A percentile compares a stretch with the other conserved stretches of the same genome.
Evolutionary conservation across 768 basidiomycete genomes (phyloP).

Genomic region (Pisolithus marmoratus): DNA sequence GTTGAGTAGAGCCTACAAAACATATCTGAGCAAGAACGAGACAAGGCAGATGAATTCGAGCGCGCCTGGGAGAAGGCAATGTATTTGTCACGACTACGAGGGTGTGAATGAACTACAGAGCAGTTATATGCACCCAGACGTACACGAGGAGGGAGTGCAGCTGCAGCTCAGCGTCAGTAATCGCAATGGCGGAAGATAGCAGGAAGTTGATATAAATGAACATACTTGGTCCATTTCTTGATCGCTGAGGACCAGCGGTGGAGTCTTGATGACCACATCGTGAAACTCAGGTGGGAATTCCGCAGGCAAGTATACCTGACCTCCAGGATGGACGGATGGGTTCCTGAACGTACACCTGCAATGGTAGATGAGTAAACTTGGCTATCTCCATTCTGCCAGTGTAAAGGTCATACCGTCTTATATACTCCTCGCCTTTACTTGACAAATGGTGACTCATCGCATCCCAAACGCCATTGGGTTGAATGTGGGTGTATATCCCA

Average conservation of each 20-base stretch:
- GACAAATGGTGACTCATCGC: conserved; percentile 36
- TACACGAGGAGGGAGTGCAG: conserved; percentile 58
- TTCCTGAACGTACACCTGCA: conserved; percentile 43
- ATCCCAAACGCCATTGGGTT: conserved; percentile 46
- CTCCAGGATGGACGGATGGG: conserved; percentile 26
- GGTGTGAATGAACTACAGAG: conserved; percentile 33
- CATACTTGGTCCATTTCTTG: conserved; percentile 46
- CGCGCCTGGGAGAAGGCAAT: conserved; percentile 23
- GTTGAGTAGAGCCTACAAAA: conserved; percentile 15
- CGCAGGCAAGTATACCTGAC: conserved; percentile 43
- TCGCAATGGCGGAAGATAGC: background rate
- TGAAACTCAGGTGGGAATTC: conserved; percentile 40
- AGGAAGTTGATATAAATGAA: background rate
- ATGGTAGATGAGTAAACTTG: background rate
- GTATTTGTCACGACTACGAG: conserved; percentile 33
- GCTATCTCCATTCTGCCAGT: background rate
- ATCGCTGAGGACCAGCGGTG: conserved; percentile 32
- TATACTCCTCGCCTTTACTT: conserved; percentile 47
- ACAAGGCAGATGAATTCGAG: conserved; percentile 28
- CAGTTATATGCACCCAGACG: conserved; percentile 12
- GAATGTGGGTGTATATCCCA: conserved; percentile 45
- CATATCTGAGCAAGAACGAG: conserved; percentile 17
- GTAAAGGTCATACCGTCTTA: conserved; percentile 32
- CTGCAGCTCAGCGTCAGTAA: conserved; percentile 20
- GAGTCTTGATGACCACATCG: conserved; percentile 10